These are phyloP conservation scores for Ascochyta viciae-villosae DNA, from an alignment of 2,329 filamentous ascomycete species.

Conservation along the genomic window DNA sequence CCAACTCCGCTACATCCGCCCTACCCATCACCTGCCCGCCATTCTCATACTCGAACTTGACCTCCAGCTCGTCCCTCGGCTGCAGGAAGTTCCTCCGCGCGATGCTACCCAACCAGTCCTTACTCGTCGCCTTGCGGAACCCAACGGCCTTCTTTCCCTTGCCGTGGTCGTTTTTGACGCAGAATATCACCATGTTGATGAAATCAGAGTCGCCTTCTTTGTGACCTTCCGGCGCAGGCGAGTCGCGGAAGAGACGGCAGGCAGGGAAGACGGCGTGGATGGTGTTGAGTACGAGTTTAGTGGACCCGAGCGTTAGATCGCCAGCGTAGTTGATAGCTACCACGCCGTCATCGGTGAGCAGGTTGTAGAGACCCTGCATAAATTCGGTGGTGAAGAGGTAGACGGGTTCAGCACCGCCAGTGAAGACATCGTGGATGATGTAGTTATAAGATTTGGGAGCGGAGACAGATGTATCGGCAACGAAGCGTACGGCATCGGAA, in stretches of 20 bases:
- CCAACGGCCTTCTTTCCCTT: conserved; percentile 54
- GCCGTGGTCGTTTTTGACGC: conserved; percentile 66
- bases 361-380: conserved; percentile 69
- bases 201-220: conserved; percentile 66
- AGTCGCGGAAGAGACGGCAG: conserved; percentile 90
- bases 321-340: conserved; percentile 98
- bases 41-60: conserved; percentile 48
- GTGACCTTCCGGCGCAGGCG: conserved; percentile 58
- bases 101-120: conserved; percentile 76
- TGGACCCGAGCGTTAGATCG: conserved; percentile 78
- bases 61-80: conserved; percentile 74
- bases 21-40: conserved; percentile 63
- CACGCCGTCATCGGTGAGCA: conserved; percentile 80
- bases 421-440: conserved; percentile 97
- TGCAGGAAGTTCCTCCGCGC: conserved; percentile 73
- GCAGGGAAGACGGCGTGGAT: conserved; percentile 83
- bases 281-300: conserved; percentile 80
- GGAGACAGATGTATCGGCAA: conserved; percentile 59
- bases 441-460: conserved; percentile 73
- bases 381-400: conserved; percentile 89
- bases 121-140: conserved; percentile 70
- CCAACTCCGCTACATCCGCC: conserved; percentile 71
- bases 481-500: conserved; percentile 79
- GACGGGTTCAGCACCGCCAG: conserved; percentile 90
- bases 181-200: conserved; percentile 97